Conservation (phyloP, 192 early-diverging fungal species). For the Coemansia sp. region DNA sequence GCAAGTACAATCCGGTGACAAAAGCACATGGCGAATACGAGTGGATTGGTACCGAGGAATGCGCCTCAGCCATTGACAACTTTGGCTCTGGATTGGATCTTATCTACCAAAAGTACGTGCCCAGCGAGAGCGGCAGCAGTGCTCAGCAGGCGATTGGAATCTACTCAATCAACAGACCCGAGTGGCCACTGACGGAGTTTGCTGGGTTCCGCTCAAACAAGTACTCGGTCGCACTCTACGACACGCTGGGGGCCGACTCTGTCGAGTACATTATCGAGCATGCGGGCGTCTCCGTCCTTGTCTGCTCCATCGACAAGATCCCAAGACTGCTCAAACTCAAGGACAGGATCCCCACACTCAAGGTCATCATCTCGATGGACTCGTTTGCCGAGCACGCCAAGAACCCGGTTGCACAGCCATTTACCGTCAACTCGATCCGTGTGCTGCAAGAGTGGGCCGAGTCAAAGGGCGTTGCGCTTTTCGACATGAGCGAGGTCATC, state of each 20-base stretch:
- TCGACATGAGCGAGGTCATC: slow-evolving; percentile 60
- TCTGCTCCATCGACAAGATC: slow-evolving; percentile 64
- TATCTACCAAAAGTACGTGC: slow-evolving; percentile 54
- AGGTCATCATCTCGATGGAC: slow-evolving; percentile 81
- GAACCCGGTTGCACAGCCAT: slow-evolving; percentile 32
- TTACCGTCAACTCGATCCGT: slow-evolving; percentile 35
- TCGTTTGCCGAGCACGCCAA: slow-evolving; percentile 41
- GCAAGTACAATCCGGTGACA: slow-evolving; percentile 58
- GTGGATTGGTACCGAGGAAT: slow-evolving; percentile 65
- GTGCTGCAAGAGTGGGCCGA: slow-evolving; percentile 61
- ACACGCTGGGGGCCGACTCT: slow-evolving; percentile 81
- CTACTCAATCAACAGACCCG: slow-evolving; percentile 74
- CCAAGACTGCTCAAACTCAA: slow-evolving; percentile 58
- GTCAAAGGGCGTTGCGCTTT: slow-evolving; percentile 58
- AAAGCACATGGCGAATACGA: slow-evolving; percentile 61
- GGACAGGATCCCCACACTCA: slow-evolving; percentile 61
- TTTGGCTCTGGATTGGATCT: slow-evolving; percentile 71
- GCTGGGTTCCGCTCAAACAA: slow-evolving; percentile 64
- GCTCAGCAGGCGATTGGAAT: slow-evolving; percentile 60
- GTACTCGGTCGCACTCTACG: slow-evolving; percentile 79
- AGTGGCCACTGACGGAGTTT: slow-evolving; percentile 73
- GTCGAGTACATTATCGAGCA: slow-evolving; percentile 84
- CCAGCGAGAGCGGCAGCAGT: neutral
- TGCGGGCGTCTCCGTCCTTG: slow-evolving; percentile 64
- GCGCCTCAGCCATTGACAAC: slow-evolving; percentile 59